Percentiles rank a stretch among this genome's conserved stretches.
Conservation (phyloP, 2,329 filamentous ascomycete species). For the Fonsecaea pedrosoi region DNA sequence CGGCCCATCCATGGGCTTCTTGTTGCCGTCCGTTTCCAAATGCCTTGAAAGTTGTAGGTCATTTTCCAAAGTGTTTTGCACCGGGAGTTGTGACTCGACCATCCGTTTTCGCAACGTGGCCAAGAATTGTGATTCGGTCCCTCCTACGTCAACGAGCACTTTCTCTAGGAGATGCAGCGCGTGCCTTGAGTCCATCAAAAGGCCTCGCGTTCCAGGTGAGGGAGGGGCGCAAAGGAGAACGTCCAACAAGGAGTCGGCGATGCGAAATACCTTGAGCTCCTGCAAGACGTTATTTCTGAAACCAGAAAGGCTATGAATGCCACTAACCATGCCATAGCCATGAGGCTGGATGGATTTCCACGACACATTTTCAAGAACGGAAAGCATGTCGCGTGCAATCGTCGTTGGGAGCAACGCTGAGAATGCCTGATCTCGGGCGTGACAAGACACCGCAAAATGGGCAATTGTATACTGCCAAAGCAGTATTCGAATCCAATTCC, state of each 20-base stretch:
- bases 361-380: conserved; percentile 7
- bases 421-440: conserved; percentile 16
- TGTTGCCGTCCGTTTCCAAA: neutral
- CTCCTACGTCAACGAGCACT: conserved; percentile 14
- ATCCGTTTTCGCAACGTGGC: conserved; percentile 10
- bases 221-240: conserved; percentile 16
- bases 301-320: neutral
- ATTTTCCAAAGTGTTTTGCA: conserved; percentile 5
- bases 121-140: conserved; percentile 10
- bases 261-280: conserved; percentile 22
- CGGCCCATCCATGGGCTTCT: neutral
- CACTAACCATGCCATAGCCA: conserved; percentile 22
- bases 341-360: conserved; percentile 21
- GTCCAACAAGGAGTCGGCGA: conserved; percentile 19
- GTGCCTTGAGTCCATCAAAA: conserved; percentile 11
- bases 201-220: neutral
- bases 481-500: conserved; percentile 22
- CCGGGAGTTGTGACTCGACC: conserved; percentile 14
- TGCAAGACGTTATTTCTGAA: conserved; percentile 4
- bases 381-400: conserved; percentile 17
- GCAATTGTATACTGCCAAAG: conserved; percentile 21
- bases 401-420: conserved; percentile 12
- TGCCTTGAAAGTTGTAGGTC: conserved; percentile 6
- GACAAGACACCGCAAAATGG: conserved; percentile 16
- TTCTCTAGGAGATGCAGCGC: conserved; percentile 15